Evolutionary conservation across 1,284 basidiomycete genomes (phyloP), one percentile per base, ranked within the genome.

Genomic region (Moesziomyces parantarcticus): DNA sequence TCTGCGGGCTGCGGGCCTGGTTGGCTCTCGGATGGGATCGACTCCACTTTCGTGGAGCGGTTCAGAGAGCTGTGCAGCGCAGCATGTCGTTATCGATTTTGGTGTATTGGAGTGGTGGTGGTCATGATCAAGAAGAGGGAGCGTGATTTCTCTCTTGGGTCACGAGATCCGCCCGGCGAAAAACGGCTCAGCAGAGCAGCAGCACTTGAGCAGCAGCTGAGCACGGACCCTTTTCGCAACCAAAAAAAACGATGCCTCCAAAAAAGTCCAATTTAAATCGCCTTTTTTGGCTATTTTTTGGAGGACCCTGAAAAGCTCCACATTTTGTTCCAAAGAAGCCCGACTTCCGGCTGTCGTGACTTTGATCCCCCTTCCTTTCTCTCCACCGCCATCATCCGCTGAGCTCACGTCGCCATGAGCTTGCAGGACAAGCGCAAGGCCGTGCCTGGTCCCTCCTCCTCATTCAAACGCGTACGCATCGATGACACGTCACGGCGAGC

Each of bases 1-100:
- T 43, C n/a, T 23, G 18, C 20, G 44, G 18, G 34, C 45, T 51
- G 51, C 16, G 14, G n/a, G 32, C 54, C n/a, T 55, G 50, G 36
- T 22, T 41, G 42, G 65, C 36, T 58, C 44, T 18, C 48, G n/a
- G 36, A 23, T 40, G 46, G 49, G 36, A 36, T 53, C 65, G 58
- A 61, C 65, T 55, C 65, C 65, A 68, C 65, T 68, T 68, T 50
- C 65, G 65, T 68, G 65, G 65, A 62, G 65, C 51, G 54, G 58
- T 53, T 62, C 53, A 68, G 25, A 54, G 65, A 55, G 54, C 51
- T 21, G 26, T 47, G 36, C 50, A 42, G 50, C 53, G 53, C 10
- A 8, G 43, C 65, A 68, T 68, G 58, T 16, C 36, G 36, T 39
- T 39, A 18, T 67, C 54, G 50, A 36, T 44, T 50, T 36, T 40